Evolutionary conservation across 2,329 filamentous ascomycete genomes (phyloP), one percentile per base, ranked within the genome.

Genomic region (Bertia moriformis): DNA sequence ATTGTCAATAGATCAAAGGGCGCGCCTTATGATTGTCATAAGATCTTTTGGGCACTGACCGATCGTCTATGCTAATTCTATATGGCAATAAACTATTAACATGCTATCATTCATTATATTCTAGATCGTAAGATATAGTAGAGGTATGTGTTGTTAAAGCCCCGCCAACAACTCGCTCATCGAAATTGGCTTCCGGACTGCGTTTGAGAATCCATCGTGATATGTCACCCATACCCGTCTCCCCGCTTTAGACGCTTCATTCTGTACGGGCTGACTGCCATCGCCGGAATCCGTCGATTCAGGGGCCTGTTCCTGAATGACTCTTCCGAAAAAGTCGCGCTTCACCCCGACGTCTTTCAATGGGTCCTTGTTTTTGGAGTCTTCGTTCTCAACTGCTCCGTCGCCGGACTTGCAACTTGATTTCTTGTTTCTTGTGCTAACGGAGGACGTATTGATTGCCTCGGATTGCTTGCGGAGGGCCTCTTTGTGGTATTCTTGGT

Each of bases 191-290:
- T 81, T 81, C 47, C 74, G 63, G 30, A 82, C 77, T 10, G 77
- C 77, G 60, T 82, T 82, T 7, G 71, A 78, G 47, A 71, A 82
- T 0, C 77, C 77, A 53, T 82, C 77, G 44, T 80, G 69, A 49
- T 71, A 82, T 39, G 66, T 76, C n/a, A 78, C 66, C 75, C 76
- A 81, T 5, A 74, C 72, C 41, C 68, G 67, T 7, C 59, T 61
- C 7, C 64, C 65, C 38, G 59, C 53, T 35, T 47, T 44, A 38
- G 50, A 35, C 38, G 41, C 39, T 46, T 53, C 46, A 54, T 59
- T 43, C 47, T 49, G 39, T 41, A 43, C 41, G 37, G 42, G 44
- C 19, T 43, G 50, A 24, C 42, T 46, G 14, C 49, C 52, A n/a
- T 55, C 55, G 4, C 51, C 52, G 10, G 43, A 40, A 27, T 43